A percentile compares a stretch with the other conserved stretches of the same genome.
Evolutionary conservation across 129 eudicot species (phyloP).

Genomic region (Smallanthus sonchifolius): DNA sequence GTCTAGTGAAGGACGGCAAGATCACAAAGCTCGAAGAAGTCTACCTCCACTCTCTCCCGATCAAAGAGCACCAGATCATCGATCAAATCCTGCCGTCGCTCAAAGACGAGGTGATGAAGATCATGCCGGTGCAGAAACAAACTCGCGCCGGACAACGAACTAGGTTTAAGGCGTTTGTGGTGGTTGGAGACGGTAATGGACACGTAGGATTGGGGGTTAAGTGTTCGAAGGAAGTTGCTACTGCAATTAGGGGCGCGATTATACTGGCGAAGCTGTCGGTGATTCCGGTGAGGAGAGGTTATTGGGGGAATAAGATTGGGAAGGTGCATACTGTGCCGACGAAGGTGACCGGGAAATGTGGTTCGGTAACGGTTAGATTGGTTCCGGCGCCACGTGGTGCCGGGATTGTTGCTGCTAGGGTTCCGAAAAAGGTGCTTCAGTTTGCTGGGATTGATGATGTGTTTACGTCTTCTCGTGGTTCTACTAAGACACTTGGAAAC

Average conservation of each 20-base stretch:
- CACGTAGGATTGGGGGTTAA: conserved; percentile 76
- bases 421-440: conserved; percentile 64
- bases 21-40: conserved; percentile 52
- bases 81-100: conserved; percentile 40
- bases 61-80: conserved; percentile 64
- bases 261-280: conserved; percentile 49
- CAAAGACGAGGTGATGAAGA: conserved; percentile 73
- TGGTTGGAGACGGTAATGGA: conserved; percentile 66
- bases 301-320: conserved; percentile 70
- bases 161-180: conserved; percentile 79
- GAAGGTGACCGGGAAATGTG: conserved; percentile 75
- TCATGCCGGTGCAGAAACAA: conserved; percentile 79
- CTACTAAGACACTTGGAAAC: conserved; percentile 62
- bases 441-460: conserved; percentile 69
- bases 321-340: conserved; percentile 52
- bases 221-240: conserved; percentile 66
- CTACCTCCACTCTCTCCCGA: conserved; percentile 70
- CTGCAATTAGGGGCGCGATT: conserved; percentile 54
- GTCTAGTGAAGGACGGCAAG: conserved; percentile 51
- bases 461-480: conserved; percentile 54
- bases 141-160: conserved; percentile 84
- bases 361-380: conserved; percentile 74
- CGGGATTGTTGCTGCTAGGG: conserved; percentile 62
- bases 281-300: conserved; percentile 60
- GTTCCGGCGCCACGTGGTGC: conserved; percentile 74